Conservation (phyloP, 371 early-diverging fungal genomes). For the Mortierella sp. region DNA sequence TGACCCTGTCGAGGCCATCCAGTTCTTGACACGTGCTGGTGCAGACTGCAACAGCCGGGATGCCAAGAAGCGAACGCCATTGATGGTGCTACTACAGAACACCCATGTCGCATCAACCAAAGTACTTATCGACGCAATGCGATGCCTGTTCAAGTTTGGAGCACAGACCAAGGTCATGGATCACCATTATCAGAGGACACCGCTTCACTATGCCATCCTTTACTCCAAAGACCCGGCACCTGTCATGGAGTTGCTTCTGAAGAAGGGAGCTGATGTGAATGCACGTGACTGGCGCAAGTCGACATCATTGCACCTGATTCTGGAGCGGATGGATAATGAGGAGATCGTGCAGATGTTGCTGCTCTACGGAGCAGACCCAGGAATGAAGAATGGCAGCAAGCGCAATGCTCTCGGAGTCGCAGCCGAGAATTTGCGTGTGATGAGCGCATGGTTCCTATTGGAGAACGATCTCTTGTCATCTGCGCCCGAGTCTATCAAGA, state of each 20-base stretch:
- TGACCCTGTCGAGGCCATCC: constrained; percentile 35
- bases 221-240: constrained; percentile 43
- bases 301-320: constrained; percentile 38
- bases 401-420: constrained; percentile 43
- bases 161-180: constrained; percentile 29
- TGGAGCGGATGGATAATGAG: constrained; percentile 51
- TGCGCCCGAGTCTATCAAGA: constrained; percentile 47
- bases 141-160: constrained; percentile 42
- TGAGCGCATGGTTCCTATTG: constrained; percentile 53
- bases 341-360: constrained; percentile 48
- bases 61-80: constrained; percentile 48
- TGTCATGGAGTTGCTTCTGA: constrained; percentile 43
- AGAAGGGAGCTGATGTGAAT: constrained; percentile 46
- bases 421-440: constrained; percentile 45
- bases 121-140: constrained; percentile 37
- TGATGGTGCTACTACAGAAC: constrained; percentile 47
- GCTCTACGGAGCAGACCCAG: constrained; percentile 49
- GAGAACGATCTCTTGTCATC: constrained; percentile 50
- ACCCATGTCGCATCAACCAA: constrained; percentile 28
- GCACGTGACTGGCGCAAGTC: constrained; percentile 33
- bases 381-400: constrained; percentile 45
- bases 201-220: constrained; percentile 44
- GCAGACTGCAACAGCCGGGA: constrained; percentile 49
- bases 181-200: constrained; percentile 30
- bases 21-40: constrained; percentile 36